Conservation (phyloP, 2,329 filamentous ascomycete species). For the Paecilomyces sp. region DNA sequence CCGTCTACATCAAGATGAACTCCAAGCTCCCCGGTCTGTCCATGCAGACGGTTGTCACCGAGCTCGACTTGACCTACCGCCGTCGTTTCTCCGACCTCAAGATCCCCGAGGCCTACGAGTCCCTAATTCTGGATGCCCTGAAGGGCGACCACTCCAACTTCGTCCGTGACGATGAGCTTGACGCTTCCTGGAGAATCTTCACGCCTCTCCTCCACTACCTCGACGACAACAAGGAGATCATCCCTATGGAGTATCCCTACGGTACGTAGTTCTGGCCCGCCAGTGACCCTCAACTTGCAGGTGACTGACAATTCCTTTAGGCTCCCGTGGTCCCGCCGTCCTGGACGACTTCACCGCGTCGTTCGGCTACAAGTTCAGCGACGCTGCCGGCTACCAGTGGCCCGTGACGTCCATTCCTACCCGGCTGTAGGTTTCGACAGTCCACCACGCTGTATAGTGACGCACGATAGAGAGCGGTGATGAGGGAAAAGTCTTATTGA, state of each 20-base stretch:
- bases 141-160: conserved; percentile 99
- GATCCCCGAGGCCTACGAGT: conserved; percentile 98
- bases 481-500: background rate
- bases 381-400: conserved; percentile 94
- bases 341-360: conserved; percentile 97
- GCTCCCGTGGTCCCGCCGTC: conserved; percentile 90
- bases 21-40: conserved; percentile 96
- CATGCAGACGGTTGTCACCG: conserved; percentile 98
- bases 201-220: conserved; percentile 95
- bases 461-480: background rate
- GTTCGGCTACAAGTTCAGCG: conserved; percentile 98
- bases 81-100: conserved; percentile 98
- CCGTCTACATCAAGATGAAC: conserved; percentile 99
- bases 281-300: background rate
- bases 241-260: conserved; percentile 99
- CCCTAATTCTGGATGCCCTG: conserved; percentile 89
- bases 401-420: conserved; percentile 69
- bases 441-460: background rate
- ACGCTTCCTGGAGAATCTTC: conserved; percentile 98
- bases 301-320: conserved; percentile 40
- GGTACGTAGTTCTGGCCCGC: conserved; percentile 53
- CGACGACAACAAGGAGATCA: conserved; percentile 98
- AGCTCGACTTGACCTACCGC: conserved; percentile 96
- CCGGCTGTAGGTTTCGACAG: conserved; percentile 60
- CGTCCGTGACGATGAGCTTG: conserved; percentile 90